A percentile compares a stretch with the other conserved stretches of the same genome.
Conservation (phyloP, 345 rosid species). For the Iberis pinnata region DNA sequence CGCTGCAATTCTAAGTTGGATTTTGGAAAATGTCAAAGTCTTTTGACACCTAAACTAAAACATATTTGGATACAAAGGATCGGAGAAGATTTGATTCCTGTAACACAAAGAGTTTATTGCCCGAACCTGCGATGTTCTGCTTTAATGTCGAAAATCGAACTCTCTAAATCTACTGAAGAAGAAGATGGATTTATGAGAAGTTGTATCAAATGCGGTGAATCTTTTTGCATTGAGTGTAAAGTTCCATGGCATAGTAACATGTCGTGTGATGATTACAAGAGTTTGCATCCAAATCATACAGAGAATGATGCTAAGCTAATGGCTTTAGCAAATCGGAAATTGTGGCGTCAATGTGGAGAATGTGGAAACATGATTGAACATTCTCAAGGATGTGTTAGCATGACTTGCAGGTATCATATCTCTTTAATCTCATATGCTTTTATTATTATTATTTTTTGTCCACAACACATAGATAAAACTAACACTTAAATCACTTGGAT, state of each 20-base stretch:
- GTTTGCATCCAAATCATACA: conserved; percentile 26
- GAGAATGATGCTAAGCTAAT: conserved; percentile 31
- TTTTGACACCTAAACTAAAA: conserved; percentile 47
- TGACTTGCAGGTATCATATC: not conserved
- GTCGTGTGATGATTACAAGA: conserved; percentile 38
- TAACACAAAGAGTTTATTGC: conserved; percentile 21
- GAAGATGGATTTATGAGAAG: conserved; percentile 29
- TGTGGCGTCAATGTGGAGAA: conserved; percentile 1
- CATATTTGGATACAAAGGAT: conserved; percentile 38
- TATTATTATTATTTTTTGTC: too few relatives aligned
- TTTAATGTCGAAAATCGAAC: conserved; percentile 15
- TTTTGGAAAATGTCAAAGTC: conserved; percentile 36
- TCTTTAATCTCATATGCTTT: not conserved
- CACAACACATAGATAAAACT: too few relatives aligned
- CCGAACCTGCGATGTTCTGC: conserved; percentile 8
- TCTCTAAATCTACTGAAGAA: conserved; percentile 20
- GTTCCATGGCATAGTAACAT: conserved; percentile 22
- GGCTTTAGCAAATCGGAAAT: not conserved
- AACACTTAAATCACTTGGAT: too few relatives aligned
- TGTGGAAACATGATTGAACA: not conserved
- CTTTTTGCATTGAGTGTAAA: conserved; percentile 7
- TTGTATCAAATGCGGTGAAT: not conserved
- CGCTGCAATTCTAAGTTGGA: conserved; percentile 42
- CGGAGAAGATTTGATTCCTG: conserved; percentile 53
- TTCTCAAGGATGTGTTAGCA: not conserved